phyloP scores from a whole-genome alignment of 1,139 yeast species.

The Magnusiomyces fungicola region DNA sequence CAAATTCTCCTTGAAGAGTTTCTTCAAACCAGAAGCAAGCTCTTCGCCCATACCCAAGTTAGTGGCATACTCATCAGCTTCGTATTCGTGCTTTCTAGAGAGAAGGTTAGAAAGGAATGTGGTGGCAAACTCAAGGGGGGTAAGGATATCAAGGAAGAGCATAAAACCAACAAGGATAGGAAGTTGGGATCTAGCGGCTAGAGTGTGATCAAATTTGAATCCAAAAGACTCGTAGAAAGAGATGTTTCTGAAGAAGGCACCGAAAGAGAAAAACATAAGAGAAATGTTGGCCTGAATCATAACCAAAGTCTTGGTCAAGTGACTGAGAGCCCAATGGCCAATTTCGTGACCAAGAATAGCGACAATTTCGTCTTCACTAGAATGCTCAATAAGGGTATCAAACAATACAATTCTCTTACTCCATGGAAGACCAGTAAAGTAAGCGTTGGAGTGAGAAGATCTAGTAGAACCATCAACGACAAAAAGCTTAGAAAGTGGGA shows the following conservation, averaged over 20 bases:
- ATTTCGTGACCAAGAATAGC: slow-evolving; percentile 96
- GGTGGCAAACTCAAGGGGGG: slow-evolving; percentile 66
- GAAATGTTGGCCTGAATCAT: slow-evolving; percentile 60
- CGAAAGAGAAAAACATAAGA: slow-evolving; percentile 59
- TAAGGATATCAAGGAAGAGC: slow-evolving; percentile 53
- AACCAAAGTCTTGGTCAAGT: slow-evolving; percentile 63
- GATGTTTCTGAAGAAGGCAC: slow-evolving; percentile 68
- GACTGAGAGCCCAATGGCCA: slow-evolving; percentile 94
- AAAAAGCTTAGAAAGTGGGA: slow-evolving; percentile 78
- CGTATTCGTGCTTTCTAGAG: slow-evolving; percentile 81
- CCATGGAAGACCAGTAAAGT: slow-evolving; percentile 91
- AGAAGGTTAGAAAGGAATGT: slow-evolving; percentile 61
- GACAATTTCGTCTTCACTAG: slow-evolving; percentile 71
- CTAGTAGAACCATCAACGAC: slow-evolving; percentile 95
- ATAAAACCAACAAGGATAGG: slow-evolving; percentile 79
- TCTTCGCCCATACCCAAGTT: slow-evolving; percentile 62
- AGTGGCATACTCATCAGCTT: slow-evolving; percentile 85
- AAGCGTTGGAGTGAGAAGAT: slow-evolving; percentile 94
- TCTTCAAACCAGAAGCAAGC: slow-evolving; percentile 65
- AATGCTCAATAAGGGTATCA: slow-evolving; percentile 81
- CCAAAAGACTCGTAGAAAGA: slow-evolving; percentile 79
- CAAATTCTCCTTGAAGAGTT: slow-evolving; percentile 70
- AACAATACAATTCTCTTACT: slow-evolving; percentile 87
- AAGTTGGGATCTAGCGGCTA: slow-evolving; percentile 32
- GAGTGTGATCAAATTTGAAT: slow-evolving; percentile 38